These are phyloP conservation scores for Aegilops longissima DNA, from an alignment of 176 grass and related monocot species.

Conservation along the genomic window DNA sequence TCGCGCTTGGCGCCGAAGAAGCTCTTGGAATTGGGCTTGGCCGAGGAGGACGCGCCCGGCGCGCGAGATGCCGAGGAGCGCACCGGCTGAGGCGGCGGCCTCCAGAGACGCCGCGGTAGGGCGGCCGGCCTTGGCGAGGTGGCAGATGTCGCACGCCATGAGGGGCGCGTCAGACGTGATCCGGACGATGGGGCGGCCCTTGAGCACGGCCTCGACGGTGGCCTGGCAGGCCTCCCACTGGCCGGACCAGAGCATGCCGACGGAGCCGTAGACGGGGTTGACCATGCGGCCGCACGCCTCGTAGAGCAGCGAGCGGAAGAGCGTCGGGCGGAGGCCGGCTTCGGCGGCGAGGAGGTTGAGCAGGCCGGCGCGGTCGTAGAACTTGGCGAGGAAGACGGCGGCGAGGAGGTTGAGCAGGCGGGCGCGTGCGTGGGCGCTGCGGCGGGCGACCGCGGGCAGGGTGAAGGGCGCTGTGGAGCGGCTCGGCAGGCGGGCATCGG, in stretches of 20 bases:
- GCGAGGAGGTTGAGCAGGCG: background rate
- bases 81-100: background rate
- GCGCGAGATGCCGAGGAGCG: conserved; percentile 31
- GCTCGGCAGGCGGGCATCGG: no score
- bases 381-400: conserved; percentile 78
- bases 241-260: conserved; percentile 58
- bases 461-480: no score
- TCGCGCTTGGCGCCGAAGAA: background rate
- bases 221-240: conserved; percentile 57
- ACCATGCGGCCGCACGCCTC: conserved; percentile 66
- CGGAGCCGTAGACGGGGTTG: conserved; percentile 64
- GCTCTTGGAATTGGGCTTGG: conserved; percentile 5
- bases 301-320: conserved; percentile 54
- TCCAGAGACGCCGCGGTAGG: background rate
- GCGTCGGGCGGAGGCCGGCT: conserved; percentile 33
- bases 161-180: conserved; percentile 27
- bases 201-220: conserved; percentile 69
- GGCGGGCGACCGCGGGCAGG: no score
- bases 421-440: no score
- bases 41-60: conserved; percentile 16
- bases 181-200: conserved; percentile 48
- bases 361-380: conserved; percentile 71
- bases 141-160: conserved; percentile 47
- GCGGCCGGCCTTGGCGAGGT: conserved; percentile 24
- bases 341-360: conserved; percentile 63